Conservation (phyloP, 352 stramenopile genomes). For the Pythium pyrilobum region DNA sequence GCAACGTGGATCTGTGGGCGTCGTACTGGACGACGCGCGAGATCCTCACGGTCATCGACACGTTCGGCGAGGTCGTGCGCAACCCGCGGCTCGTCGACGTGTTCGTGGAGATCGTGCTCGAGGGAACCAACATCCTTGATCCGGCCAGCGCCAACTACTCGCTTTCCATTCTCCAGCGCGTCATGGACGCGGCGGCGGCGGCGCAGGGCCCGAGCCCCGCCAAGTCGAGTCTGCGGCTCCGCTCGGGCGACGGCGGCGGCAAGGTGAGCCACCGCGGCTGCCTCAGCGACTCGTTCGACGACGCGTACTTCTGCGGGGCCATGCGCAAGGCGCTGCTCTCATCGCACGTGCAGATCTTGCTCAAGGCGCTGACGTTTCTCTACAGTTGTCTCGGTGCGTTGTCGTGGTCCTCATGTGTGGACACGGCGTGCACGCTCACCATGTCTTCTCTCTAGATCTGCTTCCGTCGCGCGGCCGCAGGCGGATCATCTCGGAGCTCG, state of each 20-base stretch:
- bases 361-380: slow-evolving; percentile 83
- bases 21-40: slow-evolving; percentile 66
- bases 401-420: background rate
- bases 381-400: slow-evolving; percentile 77
- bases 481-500: slow-evolving; percentile 61
- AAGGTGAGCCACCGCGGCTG: slow-evolving; percentile 1
- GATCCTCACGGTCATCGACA: slow-evolving; percentile 30
- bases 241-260: background rate
- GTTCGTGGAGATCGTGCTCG: slow-evolving; percentile 73
- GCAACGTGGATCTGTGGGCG: slow-evolving; percentile 53
- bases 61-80: slow-evolving; percentile 52
- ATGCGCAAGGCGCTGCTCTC: slow-evolving; percentile 73
- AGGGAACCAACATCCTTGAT: slow-evolving; percentile 82
- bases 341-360: slow-evolving; percentile 74
- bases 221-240: too few species aligned
- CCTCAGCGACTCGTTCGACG: slow-evolving; percentile 37
- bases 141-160: slow-evolving; percentile 80
- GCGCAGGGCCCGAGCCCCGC: background rate
- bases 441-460: slow-evolving; percentile 34
- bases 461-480: slow-evolving; percentile 59
- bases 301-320: slow-evolving; percentile 59
- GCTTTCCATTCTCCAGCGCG: slow-evolving; percentile 68
- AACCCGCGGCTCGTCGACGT: slow-evolving; percentile 68
- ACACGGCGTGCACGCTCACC: background rate
- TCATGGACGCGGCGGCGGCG: slow-evolving; percentile 29